These are phyloP conservation scores for Calonectria montana DNA, from an alignment of 2,329 filamentous ascomycete genomes.

Conservation along the genomic window DNA sequence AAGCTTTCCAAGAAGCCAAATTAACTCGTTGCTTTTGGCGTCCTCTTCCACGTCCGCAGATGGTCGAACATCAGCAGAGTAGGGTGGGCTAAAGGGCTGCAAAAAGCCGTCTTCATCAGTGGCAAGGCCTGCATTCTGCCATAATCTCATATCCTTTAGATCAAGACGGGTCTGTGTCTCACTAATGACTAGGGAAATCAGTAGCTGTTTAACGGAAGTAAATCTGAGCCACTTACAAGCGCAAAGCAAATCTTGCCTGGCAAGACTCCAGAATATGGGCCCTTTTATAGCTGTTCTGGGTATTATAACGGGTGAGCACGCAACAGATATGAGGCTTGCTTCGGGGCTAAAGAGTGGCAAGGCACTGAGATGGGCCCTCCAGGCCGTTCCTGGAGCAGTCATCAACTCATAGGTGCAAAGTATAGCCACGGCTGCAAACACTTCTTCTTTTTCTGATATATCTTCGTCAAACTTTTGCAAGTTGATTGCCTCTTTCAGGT, in stretches of 20 bases:
- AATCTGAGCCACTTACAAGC: conserved; percentile 24
- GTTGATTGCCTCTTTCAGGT: conserved; percentile 30
- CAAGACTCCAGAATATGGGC: conserved; percentile 39
- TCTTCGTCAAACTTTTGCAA: conserved; percentile 54
- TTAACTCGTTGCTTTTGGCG: conserved; percentile 70
- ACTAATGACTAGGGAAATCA: conserved; percentile 28
- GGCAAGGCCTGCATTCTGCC: conserved; percentile 72
- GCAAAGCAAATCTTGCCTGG: conserved; percentile 34
- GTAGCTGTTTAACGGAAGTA: neutral
- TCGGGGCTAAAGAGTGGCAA: conserved; percentile 70
- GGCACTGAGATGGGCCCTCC: conserved; percentile 73
- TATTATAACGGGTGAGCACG: conserved; percentile 26
- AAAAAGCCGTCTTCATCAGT: conserved; percentile 45
- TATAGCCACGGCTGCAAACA: conserved; percentile 74
- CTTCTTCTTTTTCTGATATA: conserved; percentile 48
- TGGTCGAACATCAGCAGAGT: conserved; percentile 53
- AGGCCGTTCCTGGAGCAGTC: conserved; percentile 72
- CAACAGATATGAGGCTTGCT: conserved; percentile 31
- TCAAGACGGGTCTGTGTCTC: conserved; percentile 54
- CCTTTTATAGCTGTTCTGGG: conserved; percentile 36
- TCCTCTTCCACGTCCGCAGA: conserved; percentile 69
- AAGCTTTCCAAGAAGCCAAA: conserved; percentile 75
- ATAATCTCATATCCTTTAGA: conserved; percentile 70
- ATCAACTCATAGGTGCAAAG: conserved; percentile 76
- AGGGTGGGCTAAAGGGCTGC: conserved; percentile 48